These are phyloP conservation scores for Syncephalastrum sp. DNA, from an alignment of 371 early-diverging fungal genomes.

Conservation along the genomic window DNA sequence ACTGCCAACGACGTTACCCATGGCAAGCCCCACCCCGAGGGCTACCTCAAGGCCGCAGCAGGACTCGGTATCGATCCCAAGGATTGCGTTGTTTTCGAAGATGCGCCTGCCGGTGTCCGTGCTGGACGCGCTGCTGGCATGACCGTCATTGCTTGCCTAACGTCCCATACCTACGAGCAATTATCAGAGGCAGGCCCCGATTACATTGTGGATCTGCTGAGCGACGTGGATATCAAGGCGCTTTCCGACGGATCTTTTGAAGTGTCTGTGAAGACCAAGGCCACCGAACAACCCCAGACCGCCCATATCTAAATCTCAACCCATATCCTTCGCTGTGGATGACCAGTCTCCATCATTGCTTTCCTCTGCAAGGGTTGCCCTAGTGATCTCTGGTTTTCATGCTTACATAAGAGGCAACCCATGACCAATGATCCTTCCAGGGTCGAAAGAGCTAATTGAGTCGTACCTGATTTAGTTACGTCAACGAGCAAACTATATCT, in stretches of 20 bases:
- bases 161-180: conserved; percentile 53
- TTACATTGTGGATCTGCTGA: conserved; percentile 48
- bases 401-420: too few species aligned
- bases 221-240: conserved; percentile 38
- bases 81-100: conserved; percentile 68
- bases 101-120: conserved; percentile 57
- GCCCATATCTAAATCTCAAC: too few species aligned
- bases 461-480: too few species aligned
- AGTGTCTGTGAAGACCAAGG: conserved; percentile 6
- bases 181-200: conserved; percentile 55
- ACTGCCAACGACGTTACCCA: conserved; percentile 26
- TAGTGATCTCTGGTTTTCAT: too few species aligned
- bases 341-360: too few species aligned
- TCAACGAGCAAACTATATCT: too few species aligned
- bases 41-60: conserved; percentile 51
- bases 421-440: too few species aligned
- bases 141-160: conserved; percentile 55
- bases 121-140: conserved; percentile 60
- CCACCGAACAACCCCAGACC: not conserved
- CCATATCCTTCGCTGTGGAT: too few species aligned
- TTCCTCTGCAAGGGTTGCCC: too few species aligned
- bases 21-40: conserved; percentile 70
- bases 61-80: conserved; percentile 38
- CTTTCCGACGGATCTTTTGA: conserved; percentile 37
- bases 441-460: too few species aligned